Evolutionary conservation across 495 filamentous ascomycete species (phyloP).

Genomic region (Sporormia fimetaria): DNA sequence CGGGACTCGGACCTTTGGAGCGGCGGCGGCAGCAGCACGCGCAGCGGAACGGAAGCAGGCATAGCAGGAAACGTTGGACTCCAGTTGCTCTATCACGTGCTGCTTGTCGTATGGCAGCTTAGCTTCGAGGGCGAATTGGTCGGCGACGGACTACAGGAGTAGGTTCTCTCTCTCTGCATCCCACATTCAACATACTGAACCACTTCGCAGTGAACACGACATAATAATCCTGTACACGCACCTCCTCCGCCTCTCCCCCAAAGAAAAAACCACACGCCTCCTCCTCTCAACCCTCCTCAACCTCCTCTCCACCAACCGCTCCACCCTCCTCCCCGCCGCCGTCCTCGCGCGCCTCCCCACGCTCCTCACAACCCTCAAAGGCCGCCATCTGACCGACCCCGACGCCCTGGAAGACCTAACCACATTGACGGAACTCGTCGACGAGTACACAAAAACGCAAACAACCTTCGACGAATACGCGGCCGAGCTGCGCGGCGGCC

Average conservation of each 20-base stretch:
- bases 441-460: conserved; percentile 90
- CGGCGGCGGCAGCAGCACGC: conserved; percentile 44
- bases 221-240: conserved; percentile 83
- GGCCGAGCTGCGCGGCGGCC: conserved; percentile 75
- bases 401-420: conserved; percentile 82
- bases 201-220: conserved; percentile 62
- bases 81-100: conserved; percentile 87
- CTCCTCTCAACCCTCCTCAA: conserved; percentile 81
- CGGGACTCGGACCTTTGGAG: conserved; percentile 59
- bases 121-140: conserved; percentile 79
- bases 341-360: conserved; percentile 72
- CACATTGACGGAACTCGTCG: conserved; percentile 62
- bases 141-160: conserved; percentile 80
- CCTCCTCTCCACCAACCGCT: conserved; percentile 65
- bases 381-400: conserved; percentile 75
- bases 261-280: conserved; percentile 93
- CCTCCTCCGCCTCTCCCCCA: conserved; percentile 80
- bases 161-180: conserved; percentile 24
- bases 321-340: conserved; percentile 66
- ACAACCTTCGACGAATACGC: conserved; percentile 96
- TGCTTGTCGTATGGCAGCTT: conserved; percentile 89
- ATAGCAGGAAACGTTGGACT: conserved; percentile 75
- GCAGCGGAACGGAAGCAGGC: conserved; percentile 48
- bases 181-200: conserved; percentile 22
- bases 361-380: conserved; percentile 65